phyloP scores from a whole-genome alignment of 495 filamentous ascomycete species.

The Pseudevernia furfuracea region DNA sequence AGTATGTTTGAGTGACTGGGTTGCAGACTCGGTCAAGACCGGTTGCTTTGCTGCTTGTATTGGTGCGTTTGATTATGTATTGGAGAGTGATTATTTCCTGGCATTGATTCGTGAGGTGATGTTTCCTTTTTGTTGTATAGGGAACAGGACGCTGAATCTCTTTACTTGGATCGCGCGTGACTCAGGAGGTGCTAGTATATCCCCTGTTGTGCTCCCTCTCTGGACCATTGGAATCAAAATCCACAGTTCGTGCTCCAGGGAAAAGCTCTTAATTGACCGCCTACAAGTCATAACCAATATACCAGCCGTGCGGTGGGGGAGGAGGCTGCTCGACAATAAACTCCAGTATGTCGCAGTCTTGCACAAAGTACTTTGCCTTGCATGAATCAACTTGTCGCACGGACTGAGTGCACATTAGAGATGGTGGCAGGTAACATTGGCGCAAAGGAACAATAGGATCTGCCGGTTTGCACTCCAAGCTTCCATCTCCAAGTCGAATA shows the following conservation, averaged over 20 bases:
- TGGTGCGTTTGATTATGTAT: not conserved
- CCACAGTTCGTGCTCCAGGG: no score
- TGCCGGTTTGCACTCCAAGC: not conserved
- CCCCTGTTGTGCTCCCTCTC: no score
- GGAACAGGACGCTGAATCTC: not conserved
- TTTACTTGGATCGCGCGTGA: not conserved
- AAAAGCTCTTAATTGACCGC: no score
- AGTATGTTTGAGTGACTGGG: constrained; percentile 23
- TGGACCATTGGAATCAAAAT: no score
- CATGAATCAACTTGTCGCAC: not conserved
- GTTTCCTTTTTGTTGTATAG: not conserved
- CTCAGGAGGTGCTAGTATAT: no score
- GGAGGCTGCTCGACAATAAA: not conserved
- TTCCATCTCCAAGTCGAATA: no score
- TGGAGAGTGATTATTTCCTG: no score
- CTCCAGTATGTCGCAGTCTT: not conserved
- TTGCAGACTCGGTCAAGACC: not conserved
- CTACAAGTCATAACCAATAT: no score
- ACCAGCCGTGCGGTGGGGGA: no score
- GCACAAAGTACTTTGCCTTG: not conserved
- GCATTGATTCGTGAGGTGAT: not conserved
- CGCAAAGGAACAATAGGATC: not conserved
- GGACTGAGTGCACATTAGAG: not conserved
- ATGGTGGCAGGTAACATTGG: not conserved
- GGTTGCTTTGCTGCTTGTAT: not conserved